Conservation (phyloP, 768 basidiomycete species). For the Suillus brevipes region DNA sequence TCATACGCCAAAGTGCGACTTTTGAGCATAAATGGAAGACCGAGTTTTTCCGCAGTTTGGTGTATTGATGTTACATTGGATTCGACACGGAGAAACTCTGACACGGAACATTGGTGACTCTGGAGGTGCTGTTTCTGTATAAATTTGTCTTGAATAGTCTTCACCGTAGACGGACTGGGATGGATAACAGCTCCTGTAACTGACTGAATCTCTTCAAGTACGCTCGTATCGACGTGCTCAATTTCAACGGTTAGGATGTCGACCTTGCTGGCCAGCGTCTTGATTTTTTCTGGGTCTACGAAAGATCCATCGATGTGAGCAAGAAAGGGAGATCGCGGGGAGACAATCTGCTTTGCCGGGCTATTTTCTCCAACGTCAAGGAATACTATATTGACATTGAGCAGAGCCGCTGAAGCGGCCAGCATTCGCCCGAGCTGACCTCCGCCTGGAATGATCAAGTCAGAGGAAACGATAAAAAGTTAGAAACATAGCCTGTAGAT, state of each 20-base stretch:
- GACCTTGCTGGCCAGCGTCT: conserved; percentile 73
- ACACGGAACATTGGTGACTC: conserved; percentile 50
- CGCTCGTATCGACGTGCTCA: conserved; percentile 85
- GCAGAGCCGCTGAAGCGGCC: conserved; percentile 81
- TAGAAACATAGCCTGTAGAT: conserved; percentile 13
- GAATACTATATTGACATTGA: conserved; percentile 81
- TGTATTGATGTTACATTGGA: conserved; percentile 50
- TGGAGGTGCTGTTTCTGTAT: conserved; percentile 61
- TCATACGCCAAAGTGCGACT: conserved; percentile 95
- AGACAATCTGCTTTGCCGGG: conserved; percentile 88
- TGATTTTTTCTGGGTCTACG: conserved; percentile 74
- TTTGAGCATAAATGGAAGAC: conserved; percentile 94
- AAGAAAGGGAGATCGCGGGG: conserved; percentile 48
- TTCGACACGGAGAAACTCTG: conserved; percentile 62
- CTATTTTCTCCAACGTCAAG: conserved; percentile 79
- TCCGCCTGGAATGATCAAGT: conserved; percentile 60
- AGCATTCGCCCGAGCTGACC: conserved; percentile 99
- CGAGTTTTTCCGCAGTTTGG: conserved; percentile 56
- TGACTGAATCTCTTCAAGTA: conserved; percentile 52
- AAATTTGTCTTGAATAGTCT: conserved; percentile 80
- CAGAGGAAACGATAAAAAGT: neutral
- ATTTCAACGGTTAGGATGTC: conserved; percentile 95
- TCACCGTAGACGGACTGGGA: conserved; percentile 80
- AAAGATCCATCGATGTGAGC: conserved; percentile 89
- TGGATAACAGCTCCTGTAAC: conserved; percentile 48